These are phyloP conservation scores for Laburnicola sp. DNA, from an alignment of 2,329 filamentous ascomycete genomes.

Conservation along the genomic window DNA sequence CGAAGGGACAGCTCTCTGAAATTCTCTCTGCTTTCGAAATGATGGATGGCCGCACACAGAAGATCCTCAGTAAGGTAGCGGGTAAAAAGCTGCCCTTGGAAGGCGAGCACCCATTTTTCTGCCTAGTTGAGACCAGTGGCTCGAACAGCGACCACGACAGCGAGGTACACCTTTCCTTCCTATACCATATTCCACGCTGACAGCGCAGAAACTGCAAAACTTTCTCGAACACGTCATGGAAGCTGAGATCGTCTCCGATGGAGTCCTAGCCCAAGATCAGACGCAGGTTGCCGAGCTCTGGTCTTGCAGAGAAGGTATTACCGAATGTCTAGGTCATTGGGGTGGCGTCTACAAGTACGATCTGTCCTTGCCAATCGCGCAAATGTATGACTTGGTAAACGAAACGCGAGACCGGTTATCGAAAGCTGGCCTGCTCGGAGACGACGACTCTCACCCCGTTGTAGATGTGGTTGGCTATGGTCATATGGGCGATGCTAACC, in stretches of 20 bases:
- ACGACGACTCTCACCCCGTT: slow-evolving; percentile 75
- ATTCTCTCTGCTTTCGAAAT: slow-evolving; percentile 97
- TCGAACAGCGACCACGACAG: slow-evolving; percentile 92
- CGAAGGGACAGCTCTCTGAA: slow-evolving; percentile 87
- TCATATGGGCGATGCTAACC: slow-evolving; percentile 95
- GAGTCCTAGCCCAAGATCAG: slow-evolving; percentile 89
- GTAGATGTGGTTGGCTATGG: slow-evolving; percentile 93
- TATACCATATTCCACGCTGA: slow-evolving; percentile 11
- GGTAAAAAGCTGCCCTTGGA: slow-evolving; percentile 81
- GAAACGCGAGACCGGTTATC: slow-evolving; percentile 75
- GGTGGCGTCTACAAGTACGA: slow-evolving; percentile 99
- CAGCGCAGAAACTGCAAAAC: slow-evolving; percentile 71
- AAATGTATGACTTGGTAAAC: slow-evolving; percentile 87
- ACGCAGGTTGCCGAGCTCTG: slow-evolving; percentile 85
- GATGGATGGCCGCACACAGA: slow-evolving; percentile 86
- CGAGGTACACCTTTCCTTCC: slow-evolving; percentile 46
- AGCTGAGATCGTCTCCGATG: slow-evolving; percentile 82
- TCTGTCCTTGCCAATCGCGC: slow-evolving; percentile 84
- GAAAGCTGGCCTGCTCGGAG: slow-evolving; percentile 71
- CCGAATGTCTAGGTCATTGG: slow-evolving; percentile 84
- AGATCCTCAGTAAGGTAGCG: slow-evolving; percentile 62
- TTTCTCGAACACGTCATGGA: slow-evolving; percentile 94
- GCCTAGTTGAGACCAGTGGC: slow-evolving; percentile 92
- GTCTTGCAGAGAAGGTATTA: slow-evolving; percentile 91
- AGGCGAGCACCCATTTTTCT: slow-evolving; percentile 88